Percentiles rank a stretch among this genome's conserved stretches.
Conservation (phyloP, 2,329 filamentous ascomycete genomes). For the Fusarium proliferatum region DNA sequence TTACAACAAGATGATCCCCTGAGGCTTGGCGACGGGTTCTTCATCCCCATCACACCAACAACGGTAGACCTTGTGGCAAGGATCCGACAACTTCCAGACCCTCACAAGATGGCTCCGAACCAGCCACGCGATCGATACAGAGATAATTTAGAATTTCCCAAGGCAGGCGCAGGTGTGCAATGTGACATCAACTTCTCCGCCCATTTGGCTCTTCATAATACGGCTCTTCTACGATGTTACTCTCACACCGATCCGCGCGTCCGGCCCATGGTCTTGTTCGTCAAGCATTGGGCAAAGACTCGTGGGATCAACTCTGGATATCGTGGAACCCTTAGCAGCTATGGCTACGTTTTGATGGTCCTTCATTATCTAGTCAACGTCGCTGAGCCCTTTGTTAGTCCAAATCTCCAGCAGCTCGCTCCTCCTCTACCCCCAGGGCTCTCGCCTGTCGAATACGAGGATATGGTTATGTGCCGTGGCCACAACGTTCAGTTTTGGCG, state of each 20-base stretch:
- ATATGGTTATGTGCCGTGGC: slow-evolving; percentile 64
- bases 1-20: slow-evolving; percentile 33
- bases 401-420: slow-evolving; percentile 77
- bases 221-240: slow-evolving; percentile 84
- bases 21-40: slow-evolving; percentile 31
- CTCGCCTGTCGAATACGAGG: slow-evolving; percentile 39
- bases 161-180: slow-evolving; percentile 80
- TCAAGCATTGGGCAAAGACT: slow-evolving; percentile 91
- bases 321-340: slow-evolving; percentile 86
- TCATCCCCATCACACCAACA: slow-evolving; percentile 53
- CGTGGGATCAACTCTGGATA: slow-evolving; percentile 90
- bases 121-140: slow-evolving; percentile 65
- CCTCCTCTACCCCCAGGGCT: slow-evolving; percentile 53
- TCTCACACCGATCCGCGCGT: slow-evolving; percentile 82
- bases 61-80: slow-evolving; percentile 51
- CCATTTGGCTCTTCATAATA: slow-evolving; percentile 85
- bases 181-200: slow-evolving; percentile 95
- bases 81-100: slow-evolving; percentile 61
- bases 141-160: slow-evolving; percentile 80
- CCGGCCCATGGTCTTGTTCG: slow-evolving; percentile 80
- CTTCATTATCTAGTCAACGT: slow-evolving; percentile 90
- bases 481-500: slow-evolving; percentile 82
- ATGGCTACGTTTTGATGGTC: slow-evolving; percentile 93
- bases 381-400: slow-evolving; percentile 81
- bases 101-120: slow-evolving; percentile 61